Evolutionary conservation across 257 asterid genomes (phyloP).

Genomic region (Fraxinus cuspidata): DNA sequence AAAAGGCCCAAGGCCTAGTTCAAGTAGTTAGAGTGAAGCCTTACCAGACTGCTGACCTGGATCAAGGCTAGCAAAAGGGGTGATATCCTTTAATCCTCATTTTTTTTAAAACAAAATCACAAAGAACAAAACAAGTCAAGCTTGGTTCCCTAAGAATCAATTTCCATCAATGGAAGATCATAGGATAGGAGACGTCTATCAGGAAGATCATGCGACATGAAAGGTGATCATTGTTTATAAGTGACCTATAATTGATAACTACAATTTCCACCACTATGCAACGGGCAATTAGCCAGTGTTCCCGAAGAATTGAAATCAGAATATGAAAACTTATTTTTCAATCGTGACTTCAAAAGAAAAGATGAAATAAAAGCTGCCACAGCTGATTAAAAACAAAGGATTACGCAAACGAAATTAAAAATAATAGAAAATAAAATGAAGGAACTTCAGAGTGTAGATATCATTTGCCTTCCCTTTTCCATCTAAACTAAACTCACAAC

Average conservation of each 20-base stretch:
- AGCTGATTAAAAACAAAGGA: neutral
- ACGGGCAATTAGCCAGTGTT: neutral
- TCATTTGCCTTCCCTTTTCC: neutral
- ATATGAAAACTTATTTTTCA: neutral
- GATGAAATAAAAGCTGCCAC: neutral
- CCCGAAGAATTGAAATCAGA: neutral
- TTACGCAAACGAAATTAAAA: neutral
- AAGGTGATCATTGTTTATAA: neutral
- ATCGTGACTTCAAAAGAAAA: neutral
- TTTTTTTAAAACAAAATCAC: neutral
- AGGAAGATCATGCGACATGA: neutral
- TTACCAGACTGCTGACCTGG: too few species aligned
- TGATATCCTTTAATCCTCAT: too few species aligned
- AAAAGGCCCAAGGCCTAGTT: neutral
- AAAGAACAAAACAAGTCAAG: neutral
- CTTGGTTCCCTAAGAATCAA: neutral
- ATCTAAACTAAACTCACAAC: constrained; percentile 11
- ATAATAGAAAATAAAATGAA: neutral
- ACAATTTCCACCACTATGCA: neutral
- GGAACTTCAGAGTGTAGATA: neutral
- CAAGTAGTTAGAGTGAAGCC: too few species aligned
- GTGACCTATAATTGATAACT: neutral
- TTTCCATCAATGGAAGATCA: neutral
- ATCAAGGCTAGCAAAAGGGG: too few species aligned
- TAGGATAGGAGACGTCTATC: neutral